Evolutionary conservation across 805 yeast species (phyloP).

Genomic region (Saturnispora serradocipensis): DNA sequence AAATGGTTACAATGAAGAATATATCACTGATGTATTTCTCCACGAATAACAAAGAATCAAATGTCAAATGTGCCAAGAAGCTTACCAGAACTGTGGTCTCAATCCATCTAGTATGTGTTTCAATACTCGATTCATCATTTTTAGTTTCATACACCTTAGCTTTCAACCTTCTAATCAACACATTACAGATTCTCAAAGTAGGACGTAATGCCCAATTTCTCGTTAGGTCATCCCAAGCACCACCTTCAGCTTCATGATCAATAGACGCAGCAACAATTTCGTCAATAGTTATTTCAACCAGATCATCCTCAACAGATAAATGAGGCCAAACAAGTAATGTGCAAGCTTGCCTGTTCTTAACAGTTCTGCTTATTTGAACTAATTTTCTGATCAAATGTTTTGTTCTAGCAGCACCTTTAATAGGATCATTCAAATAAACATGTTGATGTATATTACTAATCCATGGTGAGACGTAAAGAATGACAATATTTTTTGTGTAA

Average conservation of each 20-base stretch:
- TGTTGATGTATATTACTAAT: slow-evolving; percentile 51
- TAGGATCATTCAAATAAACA: slow-evolving; percentile 46
- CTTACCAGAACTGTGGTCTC: slow-evolving; percentile 63
- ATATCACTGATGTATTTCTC: slow-evolving; percentile 65
- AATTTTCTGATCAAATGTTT: slow-evolving; percentile 54
- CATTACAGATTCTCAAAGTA: slow-evolving; percentile 63
- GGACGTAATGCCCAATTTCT: slow-evolving; percentile 58
- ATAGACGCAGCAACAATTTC: slow-evolving; percentile 68
- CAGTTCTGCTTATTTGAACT: slow-evolving; percentile 46
- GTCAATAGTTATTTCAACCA: slow-evolving; percentile 52
- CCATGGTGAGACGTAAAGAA: slow-evolving; percentile 65
- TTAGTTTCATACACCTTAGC: slow-evolving; percentile 42
- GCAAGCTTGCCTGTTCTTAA: slow-evolving; percentile 43
- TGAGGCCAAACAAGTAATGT: slow-evolving; percentile 59
- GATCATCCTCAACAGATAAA: slow-evolving; percentile 50
- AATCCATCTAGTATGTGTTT: slow-evolving; percentile 52
- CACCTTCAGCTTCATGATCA: slow-evolving; percentile 69
- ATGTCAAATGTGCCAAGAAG: slow-evolving; percentile 55
- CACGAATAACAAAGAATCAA: slow-evolving; percentile 55
- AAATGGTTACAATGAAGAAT: slow-evolving; percentile 54
- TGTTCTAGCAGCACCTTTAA: slow-evolving; percentile 51
- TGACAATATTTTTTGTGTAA: slow-evolving; percentile 31
- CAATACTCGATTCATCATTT: slow-evolving; percentile 35
- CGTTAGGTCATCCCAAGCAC: slow-evolving; percentile 55
- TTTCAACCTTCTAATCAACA: slow-evolving; percentile 49